Evolutionary conservation across 2,329 filamentous ascomycete species (phyloP), one percentile per base, ranked within the genome.

Genomic region (Ophiostoma sp.): DNA sequence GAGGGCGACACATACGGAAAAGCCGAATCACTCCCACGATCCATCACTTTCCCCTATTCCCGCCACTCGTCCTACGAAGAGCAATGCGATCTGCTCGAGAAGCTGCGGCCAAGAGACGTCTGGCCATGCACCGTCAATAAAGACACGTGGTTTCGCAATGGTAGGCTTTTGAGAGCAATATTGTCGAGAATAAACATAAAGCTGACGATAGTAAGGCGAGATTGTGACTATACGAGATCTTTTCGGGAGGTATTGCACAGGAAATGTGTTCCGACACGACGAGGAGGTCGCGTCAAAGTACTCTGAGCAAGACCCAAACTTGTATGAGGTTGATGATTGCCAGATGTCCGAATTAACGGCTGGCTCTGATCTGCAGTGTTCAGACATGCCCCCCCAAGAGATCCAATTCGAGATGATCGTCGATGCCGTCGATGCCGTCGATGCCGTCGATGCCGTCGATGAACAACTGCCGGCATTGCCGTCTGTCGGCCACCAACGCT

Each of bases 61-160:
- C 85, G 94, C 0, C 94, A 98, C 76, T 96, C 94, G 0, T 96
- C 92, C 0, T 94, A 95, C 70, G 80, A 82, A 0, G 94, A 97
- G 75, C 83, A 96, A 2, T 89, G 91, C 71, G 78, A 87, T 67
- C 79, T 97, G 0, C 81, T 97, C 0, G 76, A 81, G 3, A 81
- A 82, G 0, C 90, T 97, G 73, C 84, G 80, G 41, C 93, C 93
- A 0, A 85, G 79, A 63, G 92, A 97, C 73, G 81, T 97, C 2
- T 90, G 89, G 80, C 92, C 93, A 0, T 97, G 93, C 74, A 96
- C 92, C 0, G 86, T 89, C 1, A 83, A 92, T 70, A 77, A 83
- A 16, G 73, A 77, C 0, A 79, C 79, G 0, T 97, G 93, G 93
- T 68, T 79, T 3, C 79, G 79, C 41, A 80, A 87, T 69, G 81